Base-by-base conservation (phyloP, 2,329 filamentous ascomycete genomes). In the Dothistroma pini region DNA sequence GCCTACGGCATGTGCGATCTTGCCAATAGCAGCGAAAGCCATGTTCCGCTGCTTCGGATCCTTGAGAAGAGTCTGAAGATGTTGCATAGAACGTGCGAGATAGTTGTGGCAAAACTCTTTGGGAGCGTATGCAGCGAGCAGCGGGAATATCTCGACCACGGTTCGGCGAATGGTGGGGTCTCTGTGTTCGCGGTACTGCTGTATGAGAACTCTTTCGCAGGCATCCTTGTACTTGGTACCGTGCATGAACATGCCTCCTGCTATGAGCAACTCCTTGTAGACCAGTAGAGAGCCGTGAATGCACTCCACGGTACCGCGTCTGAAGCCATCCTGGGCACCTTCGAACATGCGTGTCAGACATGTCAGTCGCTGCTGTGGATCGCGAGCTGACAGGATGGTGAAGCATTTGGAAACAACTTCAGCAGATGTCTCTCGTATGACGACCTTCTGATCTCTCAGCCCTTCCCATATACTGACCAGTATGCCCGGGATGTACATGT, bases 241-340 rank as follows among this genome's bases (percentile, higher is more conserved):
- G 71, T 96, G 92, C 95, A 99, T 97, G 76, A 96, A 99, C 93
- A 99, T 99, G 69, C 92, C 93, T 57, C 95, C 95, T 74, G 96
- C 93, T 65, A 95, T 86, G 19, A 99, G 85, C 53, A 99, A 84
- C 77, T 97, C 93, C 75, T 93, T 96, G 70, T 97, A 83, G 1
- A 96, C 92, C 21, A 99, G 83, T 47, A 99, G 83, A 1, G 93
- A 97, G n/a, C 91, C 95, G 73, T 99, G 96, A 48, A 96, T 89
- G 62, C 87, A 89, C 75, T 99, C 95, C 58, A 96, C 84, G 19
- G 91, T 91, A 69, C 87, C 89, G 55, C 88, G 84, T 73, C 88
- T 87, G 68, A 99, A 86, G 7, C 93, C 93, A 63, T 85, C 83
- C 62, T 91, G 83, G 19, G 92, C 87, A 77, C 97, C 93, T 55